These are phyloP conservation scores for Colletotrichum acutatum DNA, from an alignment of 2,329 filamentous ascomycete species.

Conservation along the genomic window DNA sequence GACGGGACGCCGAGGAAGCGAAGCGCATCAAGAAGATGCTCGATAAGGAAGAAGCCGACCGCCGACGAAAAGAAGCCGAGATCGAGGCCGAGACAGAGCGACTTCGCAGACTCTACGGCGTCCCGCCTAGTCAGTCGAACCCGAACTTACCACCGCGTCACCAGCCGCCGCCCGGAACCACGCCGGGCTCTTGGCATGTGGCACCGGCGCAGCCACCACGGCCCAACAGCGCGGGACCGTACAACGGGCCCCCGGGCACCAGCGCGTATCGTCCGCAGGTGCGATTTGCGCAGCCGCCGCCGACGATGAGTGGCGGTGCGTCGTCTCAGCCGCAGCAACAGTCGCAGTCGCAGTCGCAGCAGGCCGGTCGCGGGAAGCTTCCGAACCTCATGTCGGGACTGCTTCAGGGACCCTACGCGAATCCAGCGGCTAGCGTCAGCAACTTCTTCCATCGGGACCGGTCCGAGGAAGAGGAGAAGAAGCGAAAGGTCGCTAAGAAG, in stretches of 20 bases:
- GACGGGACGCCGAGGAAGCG: slow-evolving; percentile 57
- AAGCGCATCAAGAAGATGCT: slow-evolving; percentile 73
- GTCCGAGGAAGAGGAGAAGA: slow-evolving; percentile 52
- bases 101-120: slow-evolving; percentile 75
- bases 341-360: slow-evolving; percentile 38
- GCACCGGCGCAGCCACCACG: slow-evolving; percentile 36
- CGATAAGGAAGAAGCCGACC: slow-evolving; percentile 73
- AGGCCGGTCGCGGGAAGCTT: slow-evolving; percentile 38
- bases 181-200: slow-evolving; percentile 13
- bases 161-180: slow-evolving; percentile 5
- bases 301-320: not conserved
- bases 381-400: slow-evolving; percentile 43
- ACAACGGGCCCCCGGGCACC: slow-evolving; percentile 17
- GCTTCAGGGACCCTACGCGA: slow-evolving; percentile 47
- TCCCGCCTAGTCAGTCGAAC: slow-evolving; percentile 48
- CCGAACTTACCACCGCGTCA: slow-evolving; percentile 47
- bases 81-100: slow-evolving; percentile 87
- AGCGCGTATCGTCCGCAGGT: slow-evolving; percentile 39
- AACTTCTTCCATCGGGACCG: slow-evolving; percentile 54
- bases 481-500: slow-evolving; percentile 57
- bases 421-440: slow-evolving; percentile 55
- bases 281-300: slow-evolving; percentile 37
- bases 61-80: slow-evolving; percentile 64
- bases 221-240: slow-evolving; percentile 29
- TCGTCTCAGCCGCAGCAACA: slow-evolving; percentile 28